Conservation (phyloP, 2,329 filamentous ascomycete genomes). For the Oidium heveae region DNA sequence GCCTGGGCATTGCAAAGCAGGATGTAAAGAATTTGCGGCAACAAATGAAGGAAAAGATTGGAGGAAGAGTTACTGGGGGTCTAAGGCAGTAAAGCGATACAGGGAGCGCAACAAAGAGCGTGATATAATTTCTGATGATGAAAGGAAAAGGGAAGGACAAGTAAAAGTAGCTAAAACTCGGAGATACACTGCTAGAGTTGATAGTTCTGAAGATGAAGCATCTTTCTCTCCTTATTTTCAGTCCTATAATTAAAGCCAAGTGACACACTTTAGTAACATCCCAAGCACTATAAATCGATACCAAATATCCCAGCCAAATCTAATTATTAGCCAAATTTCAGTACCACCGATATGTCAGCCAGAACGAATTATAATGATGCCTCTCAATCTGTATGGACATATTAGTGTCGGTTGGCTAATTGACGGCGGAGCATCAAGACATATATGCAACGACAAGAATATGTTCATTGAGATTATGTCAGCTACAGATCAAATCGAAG, state of each 20-base stretch:
- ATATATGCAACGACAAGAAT: background rate
- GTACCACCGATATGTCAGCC: background rate
- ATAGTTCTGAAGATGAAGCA: background rate
- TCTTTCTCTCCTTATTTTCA: background rate
- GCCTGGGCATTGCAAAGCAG: background rate
- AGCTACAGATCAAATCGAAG: background rate
- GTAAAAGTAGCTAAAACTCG: background rate
- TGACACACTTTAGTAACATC: background rate
- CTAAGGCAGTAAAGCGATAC: background rate
- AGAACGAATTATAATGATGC: background rate
- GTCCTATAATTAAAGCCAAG: background rate
- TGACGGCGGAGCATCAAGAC: background rate
- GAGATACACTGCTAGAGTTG: background rate
- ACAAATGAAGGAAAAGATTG: background rate
- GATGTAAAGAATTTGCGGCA: background rate
- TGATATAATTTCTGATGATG: slow-evolving; percentile 1
- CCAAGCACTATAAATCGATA: background rate
- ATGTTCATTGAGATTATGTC: background rate
- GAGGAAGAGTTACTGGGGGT: background rate
- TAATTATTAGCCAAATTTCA: background rate
- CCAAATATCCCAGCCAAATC: background rate
- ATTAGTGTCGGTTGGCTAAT: background rate
- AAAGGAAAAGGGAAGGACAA: background rate
- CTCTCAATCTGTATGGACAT: background rate
- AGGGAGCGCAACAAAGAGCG: background rate